A percentile compares a stretch with the other conserved stretches of the same genome.
These are phyloP conservation scores for Cryptosporidium canis DNA, from an alignment of 169 alveolate species.

Conservation along the genomic window DNA sequence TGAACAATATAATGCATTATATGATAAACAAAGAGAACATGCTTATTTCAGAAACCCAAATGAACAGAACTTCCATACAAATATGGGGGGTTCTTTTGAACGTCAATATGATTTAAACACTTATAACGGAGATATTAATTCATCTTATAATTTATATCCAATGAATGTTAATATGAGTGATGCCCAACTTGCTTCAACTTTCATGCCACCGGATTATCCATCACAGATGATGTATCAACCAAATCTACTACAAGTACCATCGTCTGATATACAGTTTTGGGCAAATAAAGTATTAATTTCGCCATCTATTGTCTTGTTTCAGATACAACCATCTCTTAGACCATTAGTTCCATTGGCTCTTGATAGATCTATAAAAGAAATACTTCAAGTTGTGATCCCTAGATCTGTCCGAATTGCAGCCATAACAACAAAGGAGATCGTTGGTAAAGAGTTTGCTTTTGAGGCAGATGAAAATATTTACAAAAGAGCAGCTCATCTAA, in stretches of 20 bases:
- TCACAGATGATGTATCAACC: slow-evolving; percentile 72
- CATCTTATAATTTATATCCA: neutral
- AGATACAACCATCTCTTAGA: slow-evolving; percentile 87
- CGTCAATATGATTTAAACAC: slow-evolving; percentile 19
- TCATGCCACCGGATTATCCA: slow-evolving; percentile 57
- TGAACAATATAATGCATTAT: slow-evolving; percentile 9
- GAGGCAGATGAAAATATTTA: slow-evolving; percentile 92
- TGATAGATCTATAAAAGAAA: slow-evolving; percentile 94
- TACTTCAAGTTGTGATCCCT: slow-evolving; percentile 87
- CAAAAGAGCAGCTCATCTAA: slow-evolving; percentile 90
- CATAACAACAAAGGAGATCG: slow-evolving; percentile 94
- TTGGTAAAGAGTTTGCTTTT: slow-evolving; percentile 94
- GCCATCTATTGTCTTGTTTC: slow-evolving; percentile 89
- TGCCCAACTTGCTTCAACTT: slow-evolving; percentile 53
- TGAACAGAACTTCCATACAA: neutral
- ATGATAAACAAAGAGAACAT: slow-evolving; percentile 50
- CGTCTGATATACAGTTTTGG: slow-evolving; percentile 63
- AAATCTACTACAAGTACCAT: slow-evolving; percentile 69
- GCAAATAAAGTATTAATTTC: slow-evolving; percentile 78
- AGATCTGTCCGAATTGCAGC: slow-evolving; percentile 93
- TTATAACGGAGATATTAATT: slow-evolving; percentile 1
- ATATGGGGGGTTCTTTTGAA: slow-evolving; percentile 26
- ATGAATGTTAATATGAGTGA: neutral
- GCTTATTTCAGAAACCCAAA: slow-evolving; percentile 35
- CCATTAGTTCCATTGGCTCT: slow-evolving; percentile 93